Evolutionary conservation across 441 rosid species (phyloP).

Genomic region (Euphorbia schlechtendalii): DNA sequence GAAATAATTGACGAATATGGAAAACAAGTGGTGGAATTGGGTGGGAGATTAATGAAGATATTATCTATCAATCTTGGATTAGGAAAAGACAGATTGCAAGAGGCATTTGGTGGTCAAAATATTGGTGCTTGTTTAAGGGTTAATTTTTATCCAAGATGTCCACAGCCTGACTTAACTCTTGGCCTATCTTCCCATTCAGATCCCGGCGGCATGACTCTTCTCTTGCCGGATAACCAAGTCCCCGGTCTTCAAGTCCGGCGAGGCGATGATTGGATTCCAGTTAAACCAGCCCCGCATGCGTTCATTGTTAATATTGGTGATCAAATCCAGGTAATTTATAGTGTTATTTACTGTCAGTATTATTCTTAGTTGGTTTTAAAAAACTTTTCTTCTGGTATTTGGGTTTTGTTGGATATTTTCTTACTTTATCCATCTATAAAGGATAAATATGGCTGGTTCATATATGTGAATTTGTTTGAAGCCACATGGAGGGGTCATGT

Average conservation of each 20-base stretch:
- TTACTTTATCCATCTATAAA: neutral
- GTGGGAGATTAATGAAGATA: constrained; percentile 60
- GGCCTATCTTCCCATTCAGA: constrained; percentile 87
- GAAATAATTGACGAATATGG: constrained; percentile 71
- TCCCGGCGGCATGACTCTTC: constrained; percentile 80
- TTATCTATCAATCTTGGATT: constrained; percentile 61
- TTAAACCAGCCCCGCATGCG: constrained; percentile 62
- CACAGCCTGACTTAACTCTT: constrained; percentile 71
- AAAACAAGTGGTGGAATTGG: constrained; percentile 43
- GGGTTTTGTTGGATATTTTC: too few species aligned
- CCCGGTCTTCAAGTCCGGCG: constrained; percentile 67
- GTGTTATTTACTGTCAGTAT: neutral
- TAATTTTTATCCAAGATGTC: constrained; percentile 77
- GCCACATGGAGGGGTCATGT: constrained; percentile 22
- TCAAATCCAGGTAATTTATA: constrained; percentile 59
- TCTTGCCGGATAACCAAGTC: constrained; percentile 62
- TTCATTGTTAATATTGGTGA: constrained; percentile 79
- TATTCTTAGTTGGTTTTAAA: neutral
- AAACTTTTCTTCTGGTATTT: too few species aligned
- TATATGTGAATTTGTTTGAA: neutral
- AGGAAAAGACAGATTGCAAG: constrained; percentile 43
- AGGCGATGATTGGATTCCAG: constrained; percentile 55
- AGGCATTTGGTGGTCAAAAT: constrained; percentile 61
- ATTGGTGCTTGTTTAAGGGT: constrained; percentile 67
- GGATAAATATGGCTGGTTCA: constrained; percentile 2